Conservation (phyloP, 768 basidiomycete genomes). For the Rhizopogon salebrosus region DNA sequence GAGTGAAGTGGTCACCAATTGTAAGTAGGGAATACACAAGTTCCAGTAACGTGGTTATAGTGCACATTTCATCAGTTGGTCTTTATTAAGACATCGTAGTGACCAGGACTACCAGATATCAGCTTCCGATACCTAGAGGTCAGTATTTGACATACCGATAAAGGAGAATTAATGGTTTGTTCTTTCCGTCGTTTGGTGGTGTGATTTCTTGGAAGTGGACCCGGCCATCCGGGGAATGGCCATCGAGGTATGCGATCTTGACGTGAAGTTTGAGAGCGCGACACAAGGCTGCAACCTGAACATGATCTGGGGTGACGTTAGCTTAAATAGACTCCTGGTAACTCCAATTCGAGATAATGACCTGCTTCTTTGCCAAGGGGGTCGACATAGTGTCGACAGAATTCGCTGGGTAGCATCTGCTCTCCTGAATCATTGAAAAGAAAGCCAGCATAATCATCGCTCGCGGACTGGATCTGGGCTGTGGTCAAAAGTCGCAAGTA, state of each 20-base stretch:
- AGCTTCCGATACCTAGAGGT: slow-evolving; percentile 1
- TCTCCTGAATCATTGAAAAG: slow-evolving; percentile 25
- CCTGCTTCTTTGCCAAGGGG: slow-evolving; percentile 75
- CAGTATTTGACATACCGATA: slow-evolving; percentile 53
- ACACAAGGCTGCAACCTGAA: slow-evolving; percentile 75
- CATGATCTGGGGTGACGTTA: slow-evolving; percentile 52
- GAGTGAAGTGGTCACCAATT: too few species aligned
- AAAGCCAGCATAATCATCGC: slow-evolving; percentile 62
- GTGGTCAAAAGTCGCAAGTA: slow-evolving; percentile 82
- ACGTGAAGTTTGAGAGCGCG: slow-evolving; percentile 63
- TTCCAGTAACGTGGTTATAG: neutral
- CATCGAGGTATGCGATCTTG: slow-evolving; percentile 78
- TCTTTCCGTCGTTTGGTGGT: slow-evolving; percentile 23
- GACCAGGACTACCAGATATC: slow-evolving; percentile 61
- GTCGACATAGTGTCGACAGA: slow-evolving; percentile 78
- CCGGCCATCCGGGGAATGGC: slow-evolving; percentile 39
- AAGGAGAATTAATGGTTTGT: slow-evolving; percentile 58
- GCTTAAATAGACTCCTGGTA: neutral
- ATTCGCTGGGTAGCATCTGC: slow-evolving; percentile 58
- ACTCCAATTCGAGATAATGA: slow-evolving; percentile 14
- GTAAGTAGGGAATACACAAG: neutral
- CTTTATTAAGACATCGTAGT: slow-evolving; percentile 65
- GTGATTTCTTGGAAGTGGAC: slow-evolving; percentile 68
- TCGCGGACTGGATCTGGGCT: slow-evolving; percentile 67
- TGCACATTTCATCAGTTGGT: neutral